A percentile compares a stretch with the other conserved stretches of the same genome.
These are phyloP conservation scores for Ichthyophonus hoferi DNA, from an alignment of 208 protist genomes.

Conservation along the genomic window DNA sequence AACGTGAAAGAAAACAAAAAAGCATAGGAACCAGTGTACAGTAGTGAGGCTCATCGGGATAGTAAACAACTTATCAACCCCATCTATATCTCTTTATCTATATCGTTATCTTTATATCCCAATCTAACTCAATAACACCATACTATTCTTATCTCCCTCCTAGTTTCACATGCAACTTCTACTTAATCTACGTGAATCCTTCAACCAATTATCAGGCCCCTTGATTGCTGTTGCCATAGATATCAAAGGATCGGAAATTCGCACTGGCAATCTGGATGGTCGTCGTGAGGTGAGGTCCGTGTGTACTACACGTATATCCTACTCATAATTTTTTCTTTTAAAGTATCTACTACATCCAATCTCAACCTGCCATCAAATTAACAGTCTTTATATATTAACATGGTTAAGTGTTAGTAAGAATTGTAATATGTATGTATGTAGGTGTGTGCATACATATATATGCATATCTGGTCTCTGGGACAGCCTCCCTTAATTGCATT, in stretches of 20 bases:
- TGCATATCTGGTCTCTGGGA: neutral
- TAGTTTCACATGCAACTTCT: conserved; percentile 86
- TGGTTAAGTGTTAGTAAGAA: neutral
- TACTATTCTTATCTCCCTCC: too few species aligned
- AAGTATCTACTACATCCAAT: too few species aligned
- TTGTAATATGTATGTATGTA: neutral
- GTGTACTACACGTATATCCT: too few species aligned
- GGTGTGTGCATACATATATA: neutral
- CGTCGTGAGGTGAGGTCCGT: conserved; percentile 38
- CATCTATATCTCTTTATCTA: too few species aligned
- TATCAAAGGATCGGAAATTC: conserved; percentile 91
- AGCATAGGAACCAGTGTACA: too few species aligned
- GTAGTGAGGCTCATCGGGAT: too few species aligned
- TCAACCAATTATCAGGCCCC: conserved; percentile 61
- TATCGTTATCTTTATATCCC: too few species aligned
- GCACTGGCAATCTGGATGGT: conserved; percentile 72
- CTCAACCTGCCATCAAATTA: too few species aligned
- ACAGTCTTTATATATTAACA: neutral
- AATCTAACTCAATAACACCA: too few species aligned
- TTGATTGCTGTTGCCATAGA: conserved; percentile 88
- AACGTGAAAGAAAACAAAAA: too few species aligned
- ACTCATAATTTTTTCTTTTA: too few species aligned
- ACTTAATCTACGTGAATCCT: conserved; percentile 80
- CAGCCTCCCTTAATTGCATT: conserved; percentile 24
- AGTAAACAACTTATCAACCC: too few species aligned